phyloP scores from a whole-genome alignment of 208 protist species.

The Angomonas desouzai region DNA sequence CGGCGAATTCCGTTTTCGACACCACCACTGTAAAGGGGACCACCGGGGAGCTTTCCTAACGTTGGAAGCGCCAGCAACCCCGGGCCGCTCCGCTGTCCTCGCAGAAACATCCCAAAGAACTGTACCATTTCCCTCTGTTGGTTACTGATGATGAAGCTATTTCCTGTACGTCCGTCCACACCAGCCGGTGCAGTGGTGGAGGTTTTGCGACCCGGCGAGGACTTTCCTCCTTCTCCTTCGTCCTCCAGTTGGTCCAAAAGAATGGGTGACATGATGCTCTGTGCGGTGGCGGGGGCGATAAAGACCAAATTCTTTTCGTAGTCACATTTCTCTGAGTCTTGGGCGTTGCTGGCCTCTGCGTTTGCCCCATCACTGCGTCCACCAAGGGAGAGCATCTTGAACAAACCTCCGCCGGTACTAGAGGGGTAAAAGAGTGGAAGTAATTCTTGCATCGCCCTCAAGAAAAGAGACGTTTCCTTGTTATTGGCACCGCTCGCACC shows the following conservation, averaged over 20 bases:
- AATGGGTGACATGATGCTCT: neutral
- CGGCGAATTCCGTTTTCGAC: neutral
- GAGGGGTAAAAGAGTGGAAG: neutral
- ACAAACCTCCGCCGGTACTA: neutral
- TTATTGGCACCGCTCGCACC: neutral
- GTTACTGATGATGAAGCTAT: neutral
- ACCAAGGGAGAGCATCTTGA: neutral
- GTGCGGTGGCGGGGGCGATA: slow-evolving; percentile 6
- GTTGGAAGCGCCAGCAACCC: slow-evolving; percentile 62
- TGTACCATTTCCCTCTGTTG: slow-evolving; percentile 28
- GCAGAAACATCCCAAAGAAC: slow-evolving; percentile 75
- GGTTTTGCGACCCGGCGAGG: neutral
- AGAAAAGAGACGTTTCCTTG: neutral
- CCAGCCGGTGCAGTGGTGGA: neutral
- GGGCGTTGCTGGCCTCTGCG: neutral
- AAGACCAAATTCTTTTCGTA: neutral
- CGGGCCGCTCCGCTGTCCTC: slow-evolving; percentile 60
- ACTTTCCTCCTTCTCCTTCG: neutral
- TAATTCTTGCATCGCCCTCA: neutral
- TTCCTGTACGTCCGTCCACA: neutral
- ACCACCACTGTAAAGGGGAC: neutral
- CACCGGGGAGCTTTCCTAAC: slow-evolving; percentile 20
- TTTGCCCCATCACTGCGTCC: neutral
- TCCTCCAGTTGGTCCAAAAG: neutral
- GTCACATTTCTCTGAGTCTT: neutral